These are phyloP conservation scores for Conticribra guillardii DNA, from an alignment of 108 stramenopile species.

Conservation along the genomic window DNA sequence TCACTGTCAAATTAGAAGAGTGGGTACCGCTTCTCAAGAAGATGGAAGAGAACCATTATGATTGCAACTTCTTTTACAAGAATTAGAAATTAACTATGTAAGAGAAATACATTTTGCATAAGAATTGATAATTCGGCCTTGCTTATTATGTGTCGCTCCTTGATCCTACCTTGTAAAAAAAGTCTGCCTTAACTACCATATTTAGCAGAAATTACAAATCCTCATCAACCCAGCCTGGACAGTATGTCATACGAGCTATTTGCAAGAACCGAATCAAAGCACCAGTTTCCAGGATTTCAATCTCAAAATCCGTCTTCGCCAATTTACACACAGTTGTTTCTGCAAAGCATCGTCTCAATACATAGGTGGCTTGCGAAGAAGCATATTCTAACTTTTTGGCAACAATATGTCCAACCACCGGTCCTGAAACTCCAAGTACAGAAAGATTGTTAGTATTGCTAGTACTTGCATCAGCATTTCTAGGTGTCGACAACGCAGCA, in stretches of 20 bases:
- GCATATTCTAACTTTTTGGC: conserved; percentile 79
- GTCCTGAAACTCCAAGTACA: conserved; percentile 58
- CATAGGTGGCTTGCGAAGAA: conserved; percentile 71
- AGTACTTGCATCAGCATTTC: no score
- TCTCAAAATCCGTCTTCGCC: conserved; percentile 68
- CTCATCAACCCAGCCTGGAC: conserved; percentile 69
- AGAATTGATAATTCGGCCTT: no score
- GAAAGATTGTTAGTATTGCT: no score
- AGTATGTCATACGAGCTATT: conserved; percentile 71
- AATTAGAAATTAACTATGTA: neutral
- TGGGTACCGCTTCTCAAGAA: conserved; percentile 16
- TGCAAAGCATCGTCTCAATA: conserved; percentile 70
- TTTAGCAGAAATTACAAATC: conserved; percentile 16
- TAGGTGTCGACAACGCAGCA: no score
- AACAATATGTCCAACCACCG: conserved; percentile 60
- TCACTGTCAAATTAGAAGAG: conserved; percentile 7
- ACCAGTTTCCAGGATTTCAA: conserved; percentile 74
- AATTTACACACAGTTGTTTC: conserved; percentile 39
- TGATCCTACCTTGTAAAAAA: no score
- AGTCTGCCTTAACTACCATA: neutral
- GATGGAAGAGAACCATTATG: conserved; percentile 10
- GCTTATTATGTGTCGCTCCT: no score
- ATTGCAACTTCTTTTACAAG: conserved; percentile 29
- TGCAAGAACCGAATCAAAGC: conserved; percentile 77
- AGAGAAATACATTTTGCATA: no score